These are phyloP conservation scores for Psophocarpus tetragonolobus DNA, from an alignment of 306 rosid species.

Conservation along the genomic window DNA sequence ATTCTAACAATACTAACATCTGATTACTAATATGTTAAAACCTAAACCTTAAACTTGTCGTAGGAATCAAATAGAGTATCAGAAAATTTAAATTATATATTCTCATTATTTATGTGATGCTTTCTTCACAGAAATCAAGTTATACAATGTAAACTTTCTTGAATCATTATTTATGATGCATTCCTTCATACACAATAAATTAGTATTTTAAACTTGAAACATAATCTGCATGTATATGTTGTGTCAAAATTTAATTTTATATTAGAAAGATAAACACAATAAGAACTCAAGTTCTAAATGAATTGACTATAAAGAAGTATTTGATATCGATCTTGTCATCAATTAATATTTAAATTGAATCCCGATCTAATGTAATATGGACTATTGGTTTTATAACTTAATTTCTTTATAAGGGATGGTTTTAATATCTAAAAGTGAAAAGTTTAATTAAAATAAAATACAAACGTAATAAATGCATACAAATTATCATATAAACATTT, in stretches of 20 bases:
- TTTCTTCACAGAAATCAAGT: no score
- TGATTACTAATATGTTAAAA: no score
- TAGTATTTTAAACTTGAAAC: not conserved
- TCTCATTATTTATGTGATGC: no score
- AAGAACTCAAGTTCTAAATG: not conserved
- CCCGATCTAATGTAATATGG: not conserved
- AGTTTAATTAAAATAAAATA: not conserved
- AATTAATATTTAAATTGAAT: not conserved
- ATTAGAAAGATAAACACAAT: not conserved
- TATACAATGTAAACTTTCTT: no score
- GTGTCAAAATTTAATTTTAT: not conserved
- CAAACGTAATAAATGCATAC: no score
- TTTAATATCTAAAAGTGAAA: not conserved
- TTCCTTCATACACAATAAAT: not conserved
- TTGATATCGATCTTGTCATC: not conserved
- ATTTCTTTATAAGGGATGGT: not conserved
- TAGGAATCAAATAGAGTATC: no score
- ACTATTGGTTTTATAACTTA: not conserved
- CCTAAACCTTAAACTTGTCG: not conserved
- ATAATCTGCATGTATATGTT: not conserved
- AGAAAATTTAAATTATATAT: no score
- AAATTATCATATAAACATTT: not conserved
- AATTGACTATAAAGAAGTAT: not conserved
- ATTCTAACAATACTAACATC: no score
- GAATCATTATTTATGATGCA: not conserved